Evolutionary conservation across 225 moss, liverwort and hornwort species (phyloP), one percentile per base, ranked within the genome.

Genomic region (Pseudisothecium myosuroides): DNA sequence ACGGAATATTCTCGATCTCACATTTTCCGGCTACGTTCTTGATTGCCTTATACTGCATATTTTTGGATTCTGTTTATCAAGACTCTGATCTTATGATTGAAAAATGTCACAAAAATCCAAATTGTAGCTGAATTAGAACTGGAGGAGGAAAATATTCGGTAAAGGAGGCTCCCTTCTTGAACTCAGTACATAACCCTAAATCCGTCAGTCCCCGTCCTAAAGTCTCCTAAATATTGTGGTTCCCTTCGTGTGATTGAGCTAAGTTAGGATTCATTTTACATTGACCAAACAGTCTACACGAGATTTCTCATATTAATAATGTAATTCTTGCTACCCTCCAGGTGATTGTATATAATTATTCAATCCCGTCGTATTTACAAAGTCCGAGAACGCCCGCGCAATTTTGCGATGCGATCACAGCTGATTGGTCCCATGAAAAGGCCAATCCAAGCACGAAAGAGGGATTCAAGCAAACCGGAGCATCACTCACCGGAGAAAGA

Each of bases 401-500:
- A 74, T 88, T 31, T 73, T 32, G 69, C 39, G 55, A 74, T 89
- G 81, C 71, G 39, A 86, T 22, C 79, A 60, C 50, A 83, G 45
- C 65, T 73, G 64, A 83, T 86, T 76, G 59, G 43, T 63, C 59
- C 41, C 76, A 50, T 54, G 66, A 50, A 72, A 78, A 47, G 41
- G 88, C 80, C 68, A 52, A 52, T 87, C 41, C 17, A 84, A 83
- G 76, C n/a, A 81, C 34, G 6, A 87, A 17, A 78, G n/a, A 78
- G 34, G 55, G 5, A 37, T 76, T 63, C 80, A 74, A 66, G 81
- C 10, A 79, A 80, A 54, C 43, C 60, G 31, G 54, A 32, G 43
- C 17, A 73, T 50, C 85, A 88, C 91, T 90, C 52, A 92, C 92
- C 74, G 91, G 74, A 69, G 95, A 94, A 49, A 93, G 93, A 84